Conservation (phyloP, 352 stramenopile species). For the Phytopythium litorale region DNA sequence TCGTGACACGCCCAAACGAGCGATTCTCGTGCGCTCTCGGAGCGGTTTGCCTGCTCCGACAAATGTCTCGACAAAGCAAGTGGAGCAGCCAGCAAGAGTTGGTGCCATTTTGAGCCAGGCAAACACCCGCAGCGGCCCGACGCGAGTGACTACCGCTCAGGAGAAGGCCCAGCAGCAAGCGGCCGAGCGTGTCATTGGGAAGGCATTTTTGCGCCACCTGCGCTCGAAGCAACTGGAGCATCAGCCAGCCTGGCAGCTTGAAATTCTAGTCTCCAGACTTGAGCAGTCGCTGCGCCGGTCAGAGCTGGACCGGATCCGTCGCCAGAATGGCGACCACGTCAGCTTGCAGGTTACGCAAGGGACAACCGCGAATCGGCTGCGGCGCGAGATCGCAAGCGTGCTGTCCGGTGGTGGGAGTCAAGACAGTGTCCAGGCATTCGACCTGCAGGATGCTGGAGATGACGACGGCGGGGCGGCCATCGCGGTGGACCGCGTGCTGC, state of each 20-base stretch:
- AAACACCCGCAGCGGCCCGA: background rate
- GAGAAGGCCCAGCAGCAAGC: background rate
- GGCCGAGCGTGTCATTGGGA: conserved; percentile 43
- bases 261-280: conserved; percentile 26
- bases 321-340: conserved; percentile 12
- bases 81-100: background rate
- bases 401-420: conserved; percentile 15
- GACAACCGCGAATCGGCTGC: conserved; percentile 66
- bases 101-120: background rate
- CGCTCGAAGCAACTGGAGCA: conserved; percentile 31
- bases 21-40: background rate
- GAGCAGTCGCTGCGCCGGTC: conserved; percentile 22
- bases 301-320: conserved; percentile 18
- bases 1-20: background rate
- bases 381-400: conserved; percentile 33
- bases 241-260: conserved; percentile 48
- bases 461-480: background rate
- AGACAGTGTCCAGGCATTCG: background rate
- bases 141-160: background rate
- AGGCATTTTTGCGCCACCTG: conserved; percentile 47
- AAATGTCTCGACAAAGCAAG: background rate
- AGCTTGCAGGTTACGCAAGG: conserved; percentile 34
- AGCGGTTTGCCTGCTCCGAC: background rate
- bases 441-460: background rate
- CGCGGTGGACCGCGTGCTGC: background rate